Percentiles rank a stretch among this genome's conserved stretches.
phyloP scores from a whole-genome alignment of 257 asterid species.

The Jaltomata sinuosa region DNA sequence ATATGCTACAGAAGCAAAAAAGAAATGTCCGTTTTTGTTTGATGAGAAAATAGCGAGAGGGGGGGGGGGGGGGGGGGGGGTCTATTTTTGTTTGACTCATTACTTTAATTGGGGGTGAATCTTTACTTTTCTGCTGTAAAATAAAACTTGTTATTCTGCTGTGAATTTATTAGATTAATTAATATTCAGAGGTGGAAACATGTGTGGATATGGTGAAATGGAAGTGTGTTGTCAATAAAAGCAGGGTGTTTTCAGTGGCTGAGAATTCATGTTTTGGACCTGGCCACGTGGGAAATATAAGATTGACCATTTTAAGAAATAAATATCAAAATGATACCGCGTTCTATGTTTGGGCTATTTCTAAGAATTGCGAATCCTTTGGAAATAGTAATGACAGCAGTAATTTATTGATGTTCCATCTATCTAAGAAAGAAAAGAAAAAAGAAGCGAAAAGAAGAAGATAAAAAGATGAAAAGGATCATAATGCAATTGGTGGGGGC shows the following conservation, averaged over 20 bases:
- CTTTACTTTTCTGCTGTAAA: not conserved
- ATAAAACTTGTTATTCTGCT: not conserved
- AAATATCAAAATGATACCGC: not conserved
- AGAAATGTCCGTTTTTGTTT: not conserved
- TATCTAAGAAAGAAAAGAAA: not conserved
- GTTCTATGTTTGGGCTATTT: not conserved
- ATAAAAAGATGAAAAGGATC: not conserved
- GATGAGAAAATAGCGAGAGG: not conserved
- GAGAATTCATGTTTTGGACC: not conserved
- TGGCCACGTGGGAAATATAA: not conserved
- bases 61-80: not conserved
- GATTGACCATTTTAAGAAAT: not conserved
- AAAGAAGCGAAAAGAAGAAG: not conserved
- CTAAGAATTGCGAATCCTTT: not conserved
- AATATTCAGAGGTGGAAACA: not conserved
- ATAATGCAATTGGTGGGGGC: conserved; percentile 2
- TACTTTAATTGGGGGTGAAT: not conserved
- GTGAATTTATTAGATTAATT: not conserved
- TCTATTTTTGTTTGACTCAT: not conserved
- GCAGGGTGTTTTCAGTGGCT: conserved; percentile 3
- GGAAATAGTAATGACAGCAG: not conserved
- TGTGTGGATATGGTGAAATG: conserved; percentile 1
- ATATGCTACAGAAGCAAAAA: not conserved
- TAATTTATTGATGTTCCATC: not conserved
- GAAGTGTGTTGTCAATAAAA: not conserved